Evolutionary conservation across 139 green algal genomes (phyloP), one percentile per base, ranked within the genome.

Genomic region (Micractinium conductrix): DNA sequence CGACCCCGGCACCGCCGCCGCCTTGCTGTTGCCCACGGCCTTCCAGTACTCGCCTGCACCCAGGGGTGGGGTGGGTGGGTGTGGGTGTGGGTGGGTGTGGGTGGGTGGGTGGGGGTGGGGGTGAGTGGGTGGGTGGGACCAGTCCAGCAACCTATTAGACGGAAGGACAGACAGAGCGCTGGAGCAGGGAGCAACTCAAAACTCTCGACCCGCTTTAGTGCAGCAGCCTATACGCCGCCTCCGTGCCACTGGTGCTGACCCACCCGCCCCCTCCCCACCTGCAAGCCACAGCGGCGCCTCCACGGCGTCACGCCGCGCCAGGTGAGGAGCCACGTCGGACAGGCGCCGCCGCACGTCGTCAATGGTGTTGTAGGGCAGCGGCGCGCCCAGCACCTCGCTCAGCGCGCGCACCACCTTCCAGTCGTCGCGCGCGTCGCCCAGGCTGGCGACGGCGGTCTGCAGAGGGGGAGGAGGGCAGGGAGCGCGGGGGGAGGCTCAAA

Each of bases 331-430:
- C 60, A 99, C 88, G 44, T 97, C 91, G 1, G 89, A 91, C 58
- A 99, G 83, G 21, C 97, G 92, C 68, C 74, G 55, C 26, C 92
- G 90, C 79, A 99, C 89, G 26, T 86, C 93, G 3, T 91, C 88
- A 35, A 93, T 70, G 17, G 78, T 92, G 89, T 98, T 93, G 82
- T 99, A 99, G 2, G 97, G 96, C 80, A 99, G 90, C 26, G 87
- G 78, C 81, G 82, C 76, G 40, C 94, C 95, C 62, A 93, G 58
- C 70, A 98, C 89, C 89, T 98, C 95, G 33, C 86, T 93, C n/a
- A 98, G 71, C 24, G 95, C 95, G 17, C 95, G 86, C 44, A 98
- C 45, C 60, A 98, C 95, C 85, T 94, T 94, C 97, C 97, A 99
- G 94, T 99, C 97, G 78, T 99, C 96, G 19, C 97, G 89, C 16